phyloP scores from a whole-genome alignment of 2,329 filamentous ascomycete species.

The Colletotrichum eremochloae region DNA sequence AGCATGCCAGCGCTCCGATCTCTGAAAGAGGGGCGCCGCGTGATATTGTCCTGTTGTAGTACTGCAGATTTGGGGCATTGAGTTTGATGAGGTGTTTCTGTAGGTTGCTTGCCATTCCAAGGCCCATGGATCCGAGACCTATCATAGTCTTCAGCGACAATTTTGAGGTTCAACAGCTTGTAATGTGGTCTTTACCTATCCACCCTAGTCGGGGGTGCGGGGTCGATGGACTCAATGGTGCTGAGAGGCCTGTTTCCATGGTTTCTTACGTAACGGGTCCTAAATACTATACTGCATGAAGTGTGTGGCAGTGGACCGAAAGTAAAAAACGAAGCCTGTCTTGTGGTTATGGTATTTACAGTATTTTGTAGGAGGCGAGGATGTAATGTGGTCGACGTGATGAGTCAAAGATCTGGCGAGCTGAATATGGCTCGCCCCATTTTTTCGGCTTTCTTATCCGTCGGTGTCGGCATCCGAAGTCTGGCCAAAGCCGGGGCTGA shows the following conservation, averaged over 20 bases:
- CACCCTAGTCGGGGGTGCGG: conserved; percentile 34
- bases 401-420: conserved; percentile 4
- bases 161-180: background rate
- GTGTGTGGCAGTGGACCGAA: background rate
- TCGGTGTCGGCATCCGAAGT: conserved; percentile 21
- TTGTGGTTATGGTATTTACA: background rate
- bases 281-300: background rate
- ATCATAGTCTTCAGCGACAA: background rate
- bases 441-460: background rate
- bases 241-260: background rate
- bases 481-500: background rate
- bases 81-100: conserved; percentile 55
- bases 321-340: background rate
- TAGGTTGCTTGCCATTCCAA: conserved; percentile 63
- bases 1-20: conserved; percentile 47
- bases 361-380: background rate
- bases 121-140: conserved; percentile 66
- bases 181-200: conserved; percentile 22
- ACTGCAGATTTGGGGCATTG: conserved; percentile 50
- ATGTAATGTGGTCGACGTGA: background rate
- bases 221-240: background rate
- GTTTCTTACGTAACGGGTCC: background rate
- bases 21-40: conserved; percentile 53
- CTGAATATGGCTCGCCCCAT: background rate
- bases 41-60: conserved; percentile 62